A percentile compares a stretch with the other conserved stretches of the same genome.
These are phyloP conservation scores for Plenodomus biglobosus DNA, from an alignment of 2,329 filamentous ascomycete species.

Conservation along the genomic window DNA sequence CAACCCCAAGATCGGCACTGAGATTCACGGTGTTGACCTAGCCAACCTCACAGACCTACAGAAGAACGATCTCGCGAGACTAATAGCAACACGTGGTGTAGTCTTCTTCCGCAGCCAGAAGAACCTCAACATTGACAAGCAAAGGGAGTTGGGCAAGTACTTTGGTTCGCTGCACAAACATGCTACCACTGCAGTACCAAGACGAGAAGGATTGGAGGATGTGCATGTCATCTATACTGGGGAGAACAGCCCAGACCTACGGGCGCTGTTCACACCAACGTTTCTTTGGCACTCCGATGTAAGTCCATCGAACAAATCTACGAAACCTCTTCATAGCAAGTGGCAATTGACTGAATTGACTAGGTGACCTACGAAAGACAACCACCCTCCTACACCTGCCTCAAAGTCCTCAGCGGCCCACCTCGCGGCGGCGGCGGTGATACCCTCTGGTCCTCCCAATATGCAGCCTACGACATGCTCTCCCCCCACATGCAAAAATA, in stretches of 20 bases:
- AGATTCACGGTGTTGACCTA: slow-evolving; percentile 55
- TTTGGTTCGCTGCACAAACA: slow-evolving; percentile 59
- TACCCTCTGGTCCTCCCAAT: slow-evolving; percentile 61
- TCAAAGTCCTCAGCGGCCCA: slow-evolving; percentile 58
- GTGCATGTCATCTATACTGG: slow-evolving; percentile 60
- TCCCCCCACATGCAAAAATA: slow-evolving; percentile 60
- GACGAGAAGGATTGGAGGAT: slow-evolving; percentile 54
- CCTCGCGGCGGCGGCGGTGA: slow-evolving; percentile 59
- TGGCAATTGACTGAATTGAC: neutral
- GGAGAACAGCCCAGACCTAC: slow-evolving; percentile 56
- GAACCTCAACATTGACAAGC: slow-evolving; percentile 56
- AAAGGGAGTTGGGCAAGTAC: slow-evolving; percentile 55
- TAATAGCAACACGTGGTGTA: slow-evolving; percentile 58
- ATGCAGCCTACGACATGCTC: slow-evolving; percentile 60
- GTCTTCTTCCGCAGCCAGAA: slow-evolving; percentile 61
- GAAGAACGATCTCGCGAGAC: slow-evolving; percentile 57
- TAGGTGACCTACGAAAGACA: slow-evolving; percentile 60
- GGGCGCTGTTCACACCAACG: slow-evolving; percentile 57
- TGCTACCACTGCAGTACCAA: slow-evolving; percentile 57
- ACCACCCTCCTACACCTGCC: slow-evolving; percentile 59
- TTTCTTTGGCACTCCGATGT: slow-evolving; percentile 61
- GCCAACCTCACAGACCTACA: slow-evolving; percentile 54
- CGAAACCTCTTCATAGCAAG: slow-evolving; percentile 10
- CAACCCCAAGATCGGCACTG: slow-evolving; percentile 59
- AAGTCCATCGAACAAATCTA: slow-evolving; percentile 19